A percentile compares a stretch with the other conserved stretches of the same genome.
Conservation (phyloP, 1,139 yeast species). For the Suhomyces bribrorum region DNA sequence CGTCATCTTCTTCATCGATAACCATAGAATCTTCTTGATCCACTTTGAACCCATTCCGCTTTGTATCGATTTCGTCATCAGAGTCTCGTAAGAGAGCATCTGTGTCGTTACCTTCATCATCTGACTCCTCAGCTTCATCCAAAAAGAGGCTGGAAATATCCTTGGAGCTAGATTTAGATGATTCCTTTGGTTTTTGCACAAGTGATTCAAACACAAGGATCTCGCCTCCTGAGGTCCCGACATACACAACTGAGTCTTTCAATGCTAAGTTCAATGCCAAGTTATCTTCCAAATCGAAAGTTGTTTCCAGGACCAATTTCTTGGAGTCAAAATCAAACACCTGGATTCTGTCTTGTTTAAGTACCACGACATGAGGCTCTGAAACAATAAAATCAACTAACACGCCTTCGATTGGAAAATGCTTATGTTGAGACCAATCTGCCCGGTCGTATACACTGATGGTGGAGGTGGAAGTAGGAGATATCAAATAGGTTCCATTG, state of each 20-base stretch:
- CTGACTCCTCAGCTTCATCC: conserved; percentile 33
- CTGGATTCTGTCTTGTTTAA: conserved; percentile 49
- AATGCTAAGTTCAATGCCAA: conserved; percentile 26
- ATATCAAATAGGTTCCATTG: conserved; percentile 62
- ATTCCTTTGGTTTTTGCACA: conserved; percentile 11
- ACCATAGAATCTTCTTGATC: conserved; percentile 38
- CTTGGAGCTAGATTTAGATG: neutral
- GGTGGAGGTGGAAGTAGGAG: conserved; percentile 46
- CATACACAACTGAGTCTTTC: conserved; percentile 26
- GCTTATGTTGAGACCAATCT: conserved; percentile 24
- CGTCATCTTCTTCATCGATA: conserved; percentile 38
- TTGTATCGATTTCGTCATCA: conserved; percentile 17
- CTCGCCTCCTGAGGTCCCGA: conserved; percentile 62
- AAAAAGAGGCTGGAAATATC: conserved; percentile 24
- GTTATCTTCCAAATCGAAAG: conserved; percentile 15
- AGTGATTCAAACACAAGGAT: conserved; percentile 39
- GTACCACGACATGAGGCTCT: conserved; percentile 27
- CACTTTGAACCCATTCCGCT: conserved; percentile 16
- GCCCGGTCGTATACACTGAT: conserved; percentile 41
- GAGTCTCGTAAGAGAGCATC: conserved; percentile 23
- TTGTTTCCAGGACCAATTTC: conserved; percentile 22
- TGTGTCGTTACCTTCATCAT: conserved; percentile 27
- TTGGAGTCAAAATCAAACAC: conserved; percentile 53
- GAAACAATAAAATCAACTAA: conserved; percentile 60
- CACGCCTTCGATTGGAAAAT: conserved; percentile 11